Base-by-base conservation (phyloP, 2,329 filamentous ascomycete species). In the Rutstroemia sp. region DNA sequence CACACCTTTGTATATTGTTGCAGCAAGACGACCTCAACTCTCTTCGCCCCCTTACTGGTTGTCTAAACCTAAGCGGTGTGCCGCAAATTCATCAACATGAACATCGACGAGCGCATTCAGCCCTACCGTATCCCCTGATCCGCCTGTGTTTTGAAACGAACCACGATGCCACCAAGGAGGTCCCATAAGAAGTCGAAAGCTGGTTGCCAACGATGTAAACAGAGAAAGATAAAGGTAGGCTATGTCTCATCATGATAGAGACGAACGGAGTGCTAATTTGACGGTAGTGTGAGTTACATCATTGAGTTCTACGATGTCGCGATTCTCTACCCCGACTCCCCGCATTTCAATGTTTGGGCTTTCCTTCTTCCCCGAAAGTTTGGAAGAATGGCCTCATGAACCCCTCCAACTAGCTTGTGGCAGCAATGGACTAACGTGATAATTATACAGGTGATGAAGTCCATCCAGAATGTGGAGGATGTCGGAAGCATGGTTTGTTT, bases 121-220 rank as follows among this genome's bases (percentile, higher is more conserved):
- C 39, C 39, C 19, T 42, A 42, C 19, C 10, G 16, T 42, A 19
- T 42, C 39, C 39, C 39, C 39, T 42, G 16, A 42, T 42, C 39
- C 5, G 19, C 42, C 7, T 12, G 12, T 34, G 12, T 34, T 34
- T 34, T 10, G 12, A 17, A 17, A 39, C n/a, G 27, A 21, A n/a
- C 14, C 17, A 55, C 27, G 7, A 86, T 86, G 82, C 81, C 83
- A 59, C 83, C 83, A 30, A 75, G 83, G 65, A 76, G 83, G 68
- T 84, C 83, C 44, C 84, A 88, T 70, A 87, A 85, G 68, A 88
- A 87, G 73, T 86, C 82, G 56, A 78, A 84, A 62, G 79, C 83
- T 51, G 84, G 84, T 47, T 88, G 84, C 64, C 76, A 78, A 60
- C 74, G 81, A 57, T 88, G 84, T 71, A 88, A 87, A 72, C 74